Evolutionary conservation across 768 basidiomycete species (phyloP).

Genomic region (Psilocybe cubensis): DNA sequence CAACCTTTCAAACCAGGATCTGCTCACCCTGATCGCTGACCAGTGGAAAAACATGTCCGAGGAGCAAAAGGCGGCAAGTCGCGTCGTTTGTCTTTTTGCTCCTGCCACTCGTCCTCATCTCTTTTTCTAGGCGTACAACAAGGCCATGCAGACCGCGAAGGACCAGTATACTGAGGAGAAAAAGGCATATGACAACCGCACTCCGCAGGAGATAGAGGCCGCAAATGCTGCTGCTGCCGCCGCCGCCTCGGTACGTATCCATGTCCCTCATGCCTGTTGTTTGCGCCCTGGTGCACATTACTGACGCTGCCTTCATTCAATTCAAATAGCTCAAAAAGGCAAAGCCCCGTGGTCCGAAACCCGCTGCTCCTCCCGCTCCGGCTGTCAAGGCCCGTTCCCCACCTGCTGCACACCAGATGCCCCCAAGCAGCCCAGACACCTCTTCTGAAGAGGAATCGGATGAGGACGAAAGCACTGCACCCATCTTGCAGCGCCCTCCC

Average conservation of each 20-base stretch:
- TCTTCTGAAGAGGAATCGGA: conserved; percentile 41
- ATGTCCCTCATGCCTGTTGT: conserved; percentile 8
- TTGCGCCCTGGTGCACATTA: neutral
- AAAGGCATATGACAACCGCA: conserved; percentile 62
- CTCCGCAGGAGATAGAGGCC: conserved; percentile 50
- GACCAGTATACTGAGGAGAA: conserved; percentile 66
- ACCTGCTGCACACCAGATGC: conserved; percentile 26
- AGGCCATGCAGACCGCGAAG: conserved; percentile 61
- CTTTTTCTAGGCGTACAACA: conserved; percentile 51
- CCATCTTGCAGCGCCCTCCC: conserved; percentile 19
- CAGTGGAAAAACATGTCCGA: conserved; percentile 73
- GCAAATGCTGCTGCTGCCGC: conserved; percentile 48
- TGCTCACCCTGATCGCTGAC: conserved; percentile 71
- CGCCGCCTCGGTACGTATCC: conserved; percentile 36
- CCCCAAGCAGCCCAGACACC: conserved; percentile 29
- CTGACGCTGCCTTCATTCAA: conserved; percentile 1
- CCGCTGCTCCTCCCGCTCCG: conserved; percentile 22
- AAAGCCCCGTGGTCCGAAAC: conserved; percentile 27
- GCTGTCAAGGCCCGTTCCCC: conserved; percentile 27
- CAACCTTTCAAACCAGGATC: conserved; percentile 66
- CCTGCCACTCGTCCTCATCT: conserved; percentile 8
- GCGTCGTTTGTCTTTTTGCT: conserved; percentile 12
- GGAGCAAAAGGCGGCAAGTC: conserved; percentile 75
- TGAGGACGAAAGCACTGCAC: conserved; percentile 33
- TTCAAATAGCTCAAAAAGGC: conserved; percentile 35